Evolutionary conservation across 352 stramenopile genomes (phyloP), one percentile per base, ranked within the genome.

Genomic region (Pythium aristosporum): DNA sequence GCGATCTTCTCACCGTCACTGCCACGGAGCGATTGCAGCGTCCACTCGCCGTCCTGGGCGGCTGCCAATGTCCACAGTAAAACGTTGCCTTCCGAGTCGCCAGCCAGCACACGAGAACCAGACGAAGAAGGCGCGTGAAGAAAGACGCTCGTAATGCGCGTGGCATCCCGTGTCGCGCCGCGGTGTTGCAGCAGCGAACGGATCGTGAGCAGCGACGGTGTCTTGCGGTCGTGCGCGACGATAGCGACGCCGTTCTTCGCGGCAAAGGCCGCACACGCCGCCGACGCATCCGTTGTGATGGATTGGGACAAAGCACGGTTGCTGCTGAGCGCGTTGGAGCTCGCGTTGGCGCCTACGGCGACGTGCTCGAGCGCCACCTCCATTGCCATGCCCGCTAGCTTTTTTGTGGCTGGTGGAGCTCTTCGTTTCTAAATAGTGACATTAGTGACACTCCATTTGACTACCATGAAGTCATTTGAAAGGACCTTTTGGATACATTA

Each of bases 11-110:
- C 18, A 0, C 56, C 15, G 11, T 46, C 61, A 0, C 32, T 25
- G 9, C 37, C 15, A 5, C 25, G 5, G 1, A 85, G 34, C 21
- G 58, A 56, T 30, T 54, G 34, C 11, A 76, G 48, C 12, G 57
- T 47, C 76, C 76, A 81, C 18, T 52, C 39, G 13, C 36, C 8
- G 9, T 18, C 34, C 5, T 18, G 39, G 1, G 9, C 4, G 2
- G 12, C 15, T 0, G 10, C 4, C 20, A 47, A 53, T 13, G 67
- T 65, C 82, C 82, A 91, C 5, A 89, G 67, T 25, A 88, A 74
- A n/a, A 87, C 79, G 52, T 73, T 71, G 23, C 82, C 80, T 52
- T 86, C 71, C 48, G 80, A 85, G 63, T 91, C 79, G 8, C 80
- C 82, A 4, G 79, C 82, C 4, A 91, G n/a, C 28, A 91, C 75